These are phyloP conservation scores for Tulasnella sp. DNA, from an alignment of 768 basidiomycete species.

Conservation along the genomic window DNA sequence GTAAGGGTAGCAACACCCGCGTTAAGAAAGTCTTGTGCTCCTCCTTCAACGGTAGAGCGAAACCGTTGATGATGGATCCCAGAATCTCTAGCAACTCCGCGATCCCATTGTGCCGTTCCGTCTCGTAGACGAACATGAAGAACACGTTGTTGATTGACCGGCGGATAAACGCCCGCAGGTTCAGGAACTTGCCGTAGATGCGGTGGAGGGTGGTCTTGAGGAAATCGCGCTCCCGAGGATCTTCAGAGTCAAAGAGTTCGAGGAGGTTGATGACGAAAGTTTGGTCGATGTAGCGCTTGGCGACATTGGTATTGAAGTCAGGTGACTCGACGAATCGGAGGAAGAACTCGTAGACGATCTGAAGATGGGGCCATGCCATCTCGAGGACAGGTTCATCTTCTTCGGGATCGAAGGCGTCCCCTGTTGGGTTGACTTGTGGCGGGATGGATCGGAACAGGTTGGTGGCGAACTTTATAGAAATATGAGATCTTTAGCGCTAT, in stretches of 20 bases:
- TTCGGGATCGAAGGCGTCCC: slow-evolving; percentile 98
- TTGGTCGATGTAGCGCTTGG: slow-evolving; percentile 96
- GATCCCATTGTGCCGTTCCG: slow-evolving; percentile 97
- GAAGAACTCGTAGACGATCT: slow-evolving; percentile 99
- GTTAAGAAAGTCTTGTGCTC: slow-evolving; percentile 98
- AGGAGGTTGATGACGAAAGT: slow-evolving; percentile 90
- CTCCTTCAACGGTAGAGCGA: slow-evolving; percentile 93
- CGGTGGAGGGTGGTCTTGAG: slow-evolving; percentile 97
- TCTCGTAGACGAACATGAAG: slow-evolving; percentile 98
- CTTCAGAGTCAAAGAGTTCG: slow-evolving; percentile 97
- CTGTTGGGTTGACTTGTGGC: slow-evolving; percentile 95
- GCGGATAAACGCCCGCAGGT: slow-evolving; percentile 95
- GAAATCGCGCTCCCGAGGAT: slow-evolving; percentile 97
- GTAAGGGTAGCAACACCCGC: slow-evolving; percentile 84
- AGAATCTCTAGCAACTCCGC: slow-evolving; percentile 96
- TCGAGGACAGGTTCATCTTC: slow-evolving; percentile 99
- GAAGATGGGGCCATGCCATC: slow-evolving; percentile 97
- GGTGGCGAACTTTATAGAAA: slow-evolving; percentile 70
- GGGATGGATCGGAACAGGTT: slow-evolving; percentile 99
- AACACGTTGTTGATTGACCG: slow-evolving; percentile 99
- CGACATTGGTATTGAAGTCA: slow-evolving; percentile 96
- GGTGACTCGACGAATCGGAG: slow-evolving; percentile 94
- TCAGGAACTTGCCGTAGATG: slow-evolving; percentile 99
- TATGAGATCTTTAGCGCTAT: neutral
- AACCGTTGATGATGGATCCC: slow-evolving; percentile 99